phyloP scores from a whole-genome alignment of 2,329 filamentous ascomycete genomes.

The Trichophyton rubrum region DNA sequence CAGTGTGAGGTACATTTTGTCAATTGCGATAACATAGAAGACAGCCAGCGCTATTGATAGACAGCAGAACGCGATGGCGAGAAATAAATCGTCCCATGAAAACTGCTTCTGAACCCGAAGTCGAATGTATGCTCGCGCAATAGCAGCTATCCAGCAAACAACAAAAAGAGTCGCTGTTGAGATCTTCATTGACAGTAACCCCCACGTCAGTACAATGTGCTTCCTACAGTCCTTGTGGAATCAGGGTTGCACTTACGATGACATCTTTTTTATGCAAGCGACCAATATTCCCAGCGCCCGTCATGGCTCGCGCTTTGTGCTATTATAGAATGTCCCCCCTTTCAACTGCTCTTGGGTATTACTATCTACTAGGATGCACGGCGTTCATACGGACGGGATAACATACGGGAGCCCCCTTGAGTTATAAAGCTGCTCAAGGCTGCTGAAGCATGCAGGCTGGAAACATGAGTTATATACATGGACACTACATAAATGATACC shows the following conservation, averaged over 20 bases:
- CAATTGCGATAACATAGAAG: background rate
- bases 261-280: background rate
- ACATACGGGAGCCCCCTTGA: background rate
- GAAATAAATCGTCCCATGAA: constrained; percentile 1
- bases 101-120: background rate
- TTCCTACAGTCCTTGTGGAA: no score
- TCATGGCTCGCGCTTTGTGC: background rate
- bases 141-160: constrained; percentile 1
- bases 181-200: background rate
- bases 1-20: background rate
- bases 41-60: background rate
- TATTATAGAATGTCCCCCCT: background rate
- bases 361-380: no score
- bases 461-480: no score
- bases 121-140: background rate
- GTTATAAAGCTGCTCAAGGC: background rate
- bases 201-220: background rate
- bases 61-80: background rate
- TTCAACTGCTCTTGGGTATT: background rate
- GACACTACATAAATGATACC: background rate
- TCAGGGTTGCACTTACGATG: background rate
- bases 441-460: background rate
- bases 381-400: background rate
- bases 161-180: background rate
- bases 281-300: background rate